Evolutionary conservation across 1,139 yeast genomes (phyloP).

Genomic region (Debaryomyces sp.): DNA sequence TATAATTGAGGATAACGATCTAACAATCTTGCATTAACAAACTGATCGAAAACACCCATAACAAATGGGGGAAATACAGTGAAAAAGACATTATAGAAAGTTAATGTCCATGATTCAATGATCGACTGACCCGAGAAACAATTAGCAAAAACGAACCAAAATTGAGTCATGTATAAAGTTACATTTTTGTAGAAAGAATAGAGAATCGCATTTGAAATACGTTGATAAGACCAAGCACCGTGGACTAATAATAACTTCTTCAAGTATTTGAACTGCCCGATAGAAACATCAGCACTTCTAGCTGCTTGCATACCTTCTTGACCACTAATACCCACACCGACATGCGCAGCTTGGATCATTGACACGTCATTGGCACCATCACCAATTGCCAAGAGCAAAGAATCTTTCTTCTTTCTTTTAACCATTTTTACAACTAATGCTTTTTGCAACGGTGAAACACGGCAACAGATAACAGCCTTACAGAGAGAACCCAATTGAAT

Average conservation of each 20-base stretch:
- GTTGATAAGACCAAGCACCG: slow-evolving; percentile 97
- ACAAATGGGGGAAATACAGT: slow-evolving; percentile 96
- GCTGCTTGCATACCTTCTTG: slow-evolving; percentile 99
- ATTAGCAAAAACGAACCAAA: slow-evolving; percentile 94
- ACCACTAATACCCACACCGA: slow-evolving; percentile 98
- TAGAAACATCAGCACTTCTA: slow-evolving; percentile 94
- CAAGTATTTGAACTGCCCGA: slow-evolving; percentile 91
- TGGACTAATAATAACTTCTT: slow-evolving; percentile 85
- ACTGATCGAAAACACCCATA: slow-evolving; percentile 95
- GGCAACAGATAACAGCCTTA: slow-evolving; percentile 91
- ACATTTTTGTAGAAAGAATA: slow-evolving; percentile 96
- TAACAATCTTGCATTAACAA: slow-evolving; percentile 84
- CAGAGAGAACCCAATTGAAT: slow-evolving; percentile 82
- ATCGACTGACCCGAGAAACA: slow-evolving; percentile 95
- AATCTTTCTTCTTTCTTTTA: slow-evolving; percentile 54
- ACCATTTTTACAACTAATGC: slow-evolving; percentile 95
- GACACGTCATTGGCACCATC: slow-evolving; percentile 99
- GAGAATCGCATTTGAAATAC: slow-evolving; percentile 87
- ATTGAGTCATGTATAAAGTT: slow-evolving; percentile 95
- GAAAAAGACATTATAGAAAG: slow-evolving; percentile 93
- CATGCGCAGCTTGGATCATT: slow-evolving; percentile 97
- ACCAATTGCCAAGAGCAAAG: slow-evolving; percentile 89
- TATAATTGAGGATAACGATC: slow-evolving; percentile 93
- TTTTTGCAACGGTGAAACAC: slow-evolving; percentile 97
- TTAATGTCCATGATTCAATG: slow-evolving; percentile 97